A percentile compares a stretch with the other conserved stretches of the same genome.
Conservation (phyloP, 495 filamentous ascomycete species). For the Penicillium fimorum region DNA sequence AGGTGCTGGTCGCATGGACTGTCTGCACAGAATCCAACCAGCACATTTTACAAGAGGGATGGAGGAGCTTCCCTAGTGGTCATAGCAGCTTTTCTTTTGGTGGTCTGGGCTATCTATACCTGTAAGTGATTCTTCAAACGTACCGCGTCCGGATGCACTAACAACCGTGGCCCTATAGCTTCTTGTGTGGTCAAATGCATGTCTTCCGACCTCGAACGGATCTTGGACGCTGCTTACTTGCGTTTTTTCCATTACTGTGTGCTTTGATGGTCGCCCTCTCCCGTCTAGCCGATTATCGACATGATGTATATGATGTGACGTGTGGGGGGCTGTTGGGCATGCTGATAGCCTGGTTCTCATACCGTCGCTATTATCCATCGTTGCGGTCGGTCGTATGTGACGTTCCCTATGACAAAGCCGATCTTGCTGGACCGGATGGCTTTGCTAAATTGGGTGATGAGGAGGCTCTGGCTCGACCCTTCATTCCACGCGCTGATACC, state of each 20-base stretch:
- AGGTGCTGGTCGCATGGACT: conserved; percentile 67
- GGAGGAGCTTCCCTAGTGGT: conserved; percentile 88
- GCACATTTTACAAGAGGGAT: conserved; percentile 85
- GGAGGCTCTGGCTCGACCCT: conserved; percentile 30
- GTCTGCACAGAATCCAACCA: conserved; percentile 78
- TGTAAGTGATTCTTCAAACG: conserved; percentile 39
- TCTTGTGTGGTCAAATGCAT: conserved; percentile 74
- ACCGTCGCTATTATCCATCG: conserved; percentile 65
- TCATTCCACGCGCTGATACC: conserved; percentile 14
- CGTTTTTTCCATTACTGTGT: conserved; percentile 66
- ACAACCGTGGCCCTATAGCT: conserved; percentile 38
- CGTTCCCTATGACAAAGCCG: conserved; percentile 51
- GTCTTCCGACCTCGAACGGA: conserved; percentile 75
- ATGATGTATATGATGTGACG: conserved; percentile 92
- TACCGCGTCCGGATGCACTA: background rate
- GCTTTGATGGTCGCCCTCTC: conserved; percentile 87
- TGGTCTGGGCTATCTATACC: conserved; percentile 77
- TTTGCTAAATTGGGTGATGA: conserved; percentile 52
- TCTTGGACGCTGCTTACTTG: conserved; percentile 58
- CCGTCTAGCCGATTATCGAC: conserved; percentile 89
- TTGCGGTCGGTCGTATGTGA: conserved; percentile 52
- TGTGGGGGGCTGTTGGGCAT: conserved; percentile 72
- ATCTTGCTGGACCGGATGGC: conserved; percentile 31
- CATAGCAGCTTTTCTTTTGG: conserved; percentile 84
- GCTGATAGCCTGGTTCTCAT: conserved; percentile 75